Base-by-base conservation (phyloP, 352 stramenopile genomes). In the Pythium phragmitis region DNA sequence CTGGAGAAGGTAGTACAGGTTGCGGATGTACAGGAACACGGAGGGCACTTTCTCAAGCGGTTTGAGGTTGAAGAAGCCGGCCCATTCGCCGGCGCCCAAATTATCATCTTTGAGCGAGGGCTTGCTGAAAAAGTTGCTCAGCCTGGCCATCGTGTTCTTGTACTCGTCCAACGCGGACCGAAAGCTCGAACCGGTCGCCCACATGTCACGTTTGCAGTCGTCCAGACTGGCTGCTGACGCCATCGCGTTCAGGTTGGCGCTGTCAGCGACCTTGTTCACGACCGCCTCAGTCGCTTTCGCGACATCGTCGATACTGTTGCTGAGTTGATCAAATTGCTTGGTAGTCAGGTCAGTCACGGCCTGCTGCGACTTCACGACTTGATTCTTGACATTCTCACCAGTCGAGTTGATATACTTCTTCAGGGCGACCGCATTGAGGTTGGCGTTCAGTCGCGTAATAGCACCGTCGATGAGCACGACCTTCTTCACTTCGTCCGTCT, bases 301-400 rank as follows among this genome's bases (percentile, higher is more conserved):
- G 1, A 34, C 50, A 3, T 16, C 7, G 5, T 33, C 34, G 7
- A 57, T 47, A 11, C 34, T 21, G 4, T 46, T 17, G 34, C 2
- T 47, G 33, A 57, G 23, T 8, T 21, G 14, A n/a, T 49, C 16
- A n/a, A 52, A 64, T 21, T 64, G 57, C 36, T 59, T n/a, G 12
- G 52, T 36, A 30, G 9, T 49, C 12, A 61, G 21, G 3, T 41
- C 36, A 3, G 61, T 50, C 8, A 67, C 56, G 7, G 13, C 23
- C 16, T 59, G 36, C 43, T 42, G 37, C 16, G 50, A 36, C 41
- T 39, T 30, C 14, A 30, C 23, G 21, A 67, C n/a, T 11, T 53
- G 47, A 16, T 41, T 36, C 30, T 60, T 60, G 13, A 67, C 28
- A 5, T 3, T 34, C 9, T 55, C 26, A 1, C 50, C 14, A 4